phyloP scores from a whole-genome alignment of 768 basidiomycete species.

The Suillus sp. region DNA sequence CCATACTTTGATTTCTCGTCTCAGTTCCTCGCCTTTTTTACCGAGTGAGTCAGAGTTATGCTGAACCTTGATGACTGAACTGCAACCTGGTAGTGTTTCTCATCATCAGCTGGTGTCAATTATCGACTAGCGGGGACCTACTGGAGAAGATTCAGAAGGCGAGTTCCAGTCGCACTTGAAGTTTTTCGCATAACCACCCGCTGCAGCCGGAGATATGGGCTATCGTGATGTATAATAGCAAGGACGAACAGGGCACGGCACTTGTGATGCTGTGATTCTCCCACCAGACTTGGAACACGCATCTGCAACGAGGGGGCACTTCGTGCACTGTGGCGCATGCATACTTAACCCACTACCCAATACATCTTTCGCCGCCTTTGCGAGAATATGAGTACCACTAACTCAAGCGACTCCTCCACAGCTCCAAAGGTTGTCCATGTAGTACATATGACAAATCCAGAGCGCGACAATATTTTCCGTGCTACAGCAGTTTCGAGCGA shows the following conservation, averaged over 20 bases:
- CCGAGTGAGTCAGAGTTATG: not conserved
- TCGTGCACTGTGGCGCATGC: not conserved
- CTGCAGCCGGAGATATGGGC: slow-evolving; percentile 39
- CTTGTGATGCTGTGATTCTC: not conserved
- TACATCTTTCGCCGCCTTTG: not conserved
- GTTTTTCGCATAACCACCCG: slow-evolving; percentile 47
- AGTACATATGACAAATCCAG: not conserved
- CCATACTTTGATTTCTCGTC: slow-evolving; percentile 43
- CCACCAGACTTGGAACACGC: not conserved
- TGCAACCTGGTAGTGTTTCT: slow-evolving; percentile 4
- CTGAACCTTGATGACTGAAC: not conserved
- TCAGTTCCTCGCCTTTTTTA: slow-evolving; percentile 20
- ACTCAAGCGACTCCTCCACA: not conserved
- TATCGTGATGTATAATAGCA: too few species aligned
- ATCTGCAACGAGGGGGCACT: not conserved
- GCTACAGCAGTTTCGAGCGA: not conserved
- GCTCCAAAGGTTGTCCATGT: not conserved
- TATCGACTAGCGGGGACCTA: not conserved
- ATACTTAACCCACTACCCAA: not conserved
- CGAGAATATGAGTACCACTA: not conserved
- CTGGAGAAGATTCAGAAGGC: slow-evolving; percentile 1
- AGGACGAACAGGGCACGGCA: too few species aligned
- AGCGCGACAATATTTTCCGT: not conserved
- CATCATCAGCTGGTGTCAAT: not conserved
- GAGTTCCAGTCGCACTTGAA: slow-evolving; percentile 39